Conservation (phyloP, 768 basidiomycete species). For the Boletus barrowsii region DNA sequence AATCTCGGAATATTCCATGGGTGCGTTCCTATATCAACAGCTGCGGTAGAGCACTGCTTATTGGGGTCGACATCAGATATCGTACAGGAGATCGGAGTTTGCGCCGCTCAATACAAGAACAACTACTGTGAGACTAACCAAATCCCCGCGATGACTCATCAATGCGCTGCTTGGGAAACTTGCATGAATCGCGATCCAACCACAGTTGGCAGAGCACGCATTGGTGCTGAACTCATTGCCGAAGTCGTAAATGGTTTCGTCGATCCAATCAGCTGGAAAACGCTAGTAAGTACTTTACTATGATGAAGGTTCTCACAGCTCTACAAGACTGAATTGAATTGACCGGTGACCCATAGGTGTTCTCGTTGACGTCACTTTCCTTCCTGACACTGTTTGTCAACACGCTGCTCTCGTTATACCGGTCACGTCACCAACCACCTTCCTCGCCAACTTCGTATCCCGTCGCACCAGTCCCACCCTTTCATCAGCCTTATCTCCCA, state of each 20-base stretch:
- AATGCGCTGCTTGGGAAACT: slow-evolving; percentile 86
- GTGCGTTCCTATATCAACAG: slow-evolving; percentile 38
- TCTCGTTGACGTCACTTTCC: slow-evolving; percentile 70
- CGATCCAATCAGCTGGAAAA: slow-evolving; percentile 97
- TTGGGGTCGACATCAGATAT: slow-evolving; percentile 54
- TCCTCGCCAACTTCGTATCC: slow-evolving; percentile 39
- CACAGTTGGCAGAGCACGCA: slow-evolving; percentile 81
- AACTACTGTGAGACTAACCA: slow-evolving; percentile 77
- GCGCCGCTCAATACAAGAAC: slow-evolving; percentile 73
- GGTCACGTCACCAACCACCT: slow-evolving; percentile 56
- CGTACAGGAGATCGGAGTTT: slow-evolving; percentile 88
- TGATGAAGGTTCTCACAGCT: slow-evolving; percentile 12
- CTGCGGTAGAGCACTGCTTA: slow-evolving; percentile 19
- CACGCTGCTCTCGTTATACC: slow-evolving; percentile 73
- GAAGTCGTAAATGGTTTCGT: slow-evolving; percentile 97
- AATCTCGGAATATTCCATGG: slow-evolving; percentile 84
- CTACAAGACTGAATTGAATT: slow-evolving; percentile 16
- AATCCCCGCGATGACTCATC: slow-evolving; percentile 83
- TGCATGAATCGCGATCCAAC: slow-evolving; percentile 96
- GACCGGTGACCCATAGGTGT: slow-evolving; percentile 43
- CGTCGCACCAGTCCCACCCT: slow-evolving; percentile 38
- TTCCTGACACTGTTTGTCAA: slow-evolving; percentile 82
- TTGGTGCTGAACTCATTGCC: slow-evolving; percentile 92
- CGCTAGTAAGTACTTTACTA: slow-evolving; percentile 58
- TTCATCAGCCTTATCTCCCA: slow-evolving; percentile 50